Percentiles rank a stretch among this genome's conserved stretches.
Evolutionary conservation across 306 rosid species (phyloP).

Genomic region (Medicago ruthenica): DNA sequence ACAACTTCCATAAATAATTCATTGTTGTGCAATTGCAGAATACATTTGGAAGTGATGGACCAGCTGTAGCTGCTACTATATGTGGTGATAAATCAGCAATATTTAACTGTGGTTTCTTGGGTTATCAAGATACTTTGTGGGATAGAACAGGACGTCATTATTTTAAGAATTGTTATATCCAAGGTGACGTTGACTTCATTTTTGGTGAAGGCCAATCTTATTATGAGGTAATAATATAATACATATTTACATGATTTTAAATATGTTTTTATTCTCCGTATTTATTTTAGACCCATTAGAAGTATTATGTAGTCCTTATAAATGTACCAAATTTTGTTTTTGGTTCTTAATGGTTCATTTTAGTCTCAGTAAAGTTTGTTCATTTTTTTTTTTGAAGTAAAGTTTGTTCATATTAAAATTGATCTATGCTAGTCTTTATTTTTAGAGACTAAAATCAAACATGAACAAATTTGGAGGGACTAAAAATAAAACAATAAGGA

Average conservation of each 20-base stretch:
- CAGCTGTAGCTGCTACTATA: background rate
- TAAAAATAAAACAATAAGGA: too few relatives aligned
- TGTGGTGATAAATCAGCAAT: background rate
- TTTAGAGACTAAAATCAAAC: too few relatives aligned
- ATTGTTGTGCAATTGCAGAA: background rate
- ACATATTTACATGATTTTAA: too few relatives aligned
- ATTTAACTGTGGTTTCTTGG: background rate
- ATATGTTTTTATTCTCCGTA: too few relatives aligned
- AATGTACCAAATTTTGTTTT: too few relatives aligned
- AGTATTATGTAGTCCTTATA: too few relatives aligned
- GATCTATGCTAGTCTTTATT: too few relatives aligned
- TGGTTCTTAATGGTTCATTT: too few relatives aligned
- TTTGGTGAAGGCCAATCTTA: background rate
- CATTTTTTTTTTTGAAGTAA: too few relatives aligned
- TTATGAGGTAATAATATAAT: slow-evolving; percentile 13
- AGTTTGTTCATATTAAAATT: too few relatives aligned
- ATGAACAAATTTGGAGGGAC: too few relatives aligned
- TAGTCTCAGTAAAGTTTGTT: background rate
- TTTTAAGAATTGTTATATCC: slow-evolving; percentile 19
- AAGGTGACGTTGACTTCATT: slow-evolving; percentile 15
- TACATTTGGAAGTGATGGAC: background rate
- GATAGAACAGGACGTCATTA: background rate
- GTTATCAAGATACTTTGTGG: slow-evolving; percentile 27
- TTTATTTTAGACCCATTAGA: too few relatives aligned
- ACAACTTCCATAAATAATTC: background rate